These are phyloP conservation scores for Scedosporium minutisporum DNA, from an alignment of 2,329 filamentous ascomycete genomes.

Conservation along the genomic window DNA sequence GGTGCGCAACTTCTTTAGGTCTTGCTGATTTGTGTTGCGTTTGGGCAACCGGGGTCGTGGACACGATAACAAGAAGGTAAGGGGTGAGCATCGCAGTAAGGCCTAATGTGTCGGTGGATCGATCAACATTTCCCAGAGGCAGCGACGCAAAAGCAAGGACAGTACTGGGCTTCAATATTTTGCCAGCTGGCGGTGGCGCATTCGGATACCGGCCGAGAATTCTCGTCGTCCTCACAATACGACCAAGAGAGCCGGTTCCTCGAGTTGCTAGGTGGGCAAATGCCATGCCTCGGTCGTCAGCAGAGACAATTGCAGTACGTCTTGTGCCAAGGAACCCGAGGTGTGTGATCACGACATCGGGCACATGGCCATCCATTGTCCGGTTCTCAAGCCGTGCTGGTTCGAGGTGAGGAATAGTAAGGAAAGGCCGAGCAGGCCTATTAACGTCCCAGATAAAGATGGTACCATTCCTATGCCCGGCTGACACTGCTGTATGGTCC, in stretches of 20 bases:
- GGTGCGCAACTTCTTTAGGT: conserved; percentile 81
- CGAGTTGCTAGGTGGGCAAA: conserved; percentile 94
- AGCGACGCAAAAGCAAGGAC: conserved; percentile 85
- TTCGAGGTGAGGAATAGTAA: conserved; percentile 73
- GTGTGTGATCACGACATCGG: conserved; percentile 70
- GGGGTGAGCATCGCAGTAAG: conserved; percentile 92
- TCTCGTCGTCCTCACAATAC: conserved; percentile 79
- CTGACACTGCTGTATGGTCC: conserved; percentile 85
- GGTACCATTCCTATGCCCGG: conserved; percentile 77
- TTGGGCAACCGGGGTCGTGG: conserved; percentile 89
- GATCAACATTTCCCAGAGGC: conserved; percentile 88
- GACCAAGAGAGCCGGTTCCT: conserved; percentile 75
- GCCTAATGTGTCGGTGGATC: conserved; percentile 77
- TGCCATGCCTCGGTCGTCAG: conserved; percentile 91
- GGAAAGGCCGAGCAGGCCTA: conserved; percentile 73
- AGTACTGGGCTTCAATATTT: conserved; percentile 79
- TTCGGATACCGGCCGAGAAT: conserved; percentile 87
- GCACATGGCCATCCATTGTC: conserved; percentile 72
- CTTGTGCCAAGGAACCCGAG: conserved; percentile 91
- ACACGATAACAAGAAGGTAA: conserved; percentile 91
- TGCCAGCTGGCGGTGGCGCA: conserved; percentile 49
- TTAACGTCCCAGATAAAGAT: conserved; percentile 97
- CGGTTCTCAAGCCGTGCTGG: conserved; percentile 53
- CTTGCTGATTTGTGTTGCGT: conserved; percentile 90
- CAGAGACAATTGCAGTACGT: conserved; percentile 89